phyloP scores from a whole-genome alignment of 495 filamentous ascomycete genomes.

The Penicillium ochrochloron region DNA sequence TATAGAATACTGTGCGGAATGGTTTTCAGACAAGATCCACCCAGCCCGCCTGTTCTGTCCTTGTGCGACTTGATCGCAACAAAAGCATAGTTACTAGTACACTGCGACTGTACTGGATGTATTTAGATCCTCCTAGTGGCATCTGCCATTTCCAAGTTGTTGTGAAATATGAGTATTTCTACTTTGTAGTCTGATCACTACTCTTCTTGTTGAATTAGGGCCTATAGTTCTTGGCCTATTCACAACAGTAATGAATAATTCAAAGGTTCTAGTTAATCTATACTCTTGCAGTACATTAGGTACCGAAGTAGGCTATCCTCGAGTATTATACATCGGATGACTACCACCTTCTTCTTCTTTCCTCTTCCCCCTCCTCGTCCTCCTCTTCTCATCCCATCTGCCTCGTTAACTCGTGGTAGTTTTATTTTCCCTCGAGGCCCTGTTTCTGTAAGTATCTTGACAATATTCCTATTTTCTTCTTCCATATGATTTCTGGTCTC shows the following conservation, averaged over 20 bases:
- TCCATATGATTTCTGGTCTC: not conserved
- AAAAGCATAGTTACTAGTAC: not conserved
- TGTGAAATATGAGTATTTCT: not conserved
- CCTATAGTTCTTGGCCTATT: not conserved
- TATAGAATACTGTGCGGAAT: not conserved
- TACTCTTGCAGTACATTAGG: not conserved
- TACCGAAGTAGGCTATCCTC: not conserved
- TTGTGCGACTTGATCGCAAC: not conserved
- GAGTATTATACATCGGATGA: conserved; percentile 4
- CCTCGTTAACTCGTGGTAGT: conserved; percentile 51
- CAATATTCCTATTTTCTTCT: not conserved
- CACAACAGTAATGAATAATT: not conserved
- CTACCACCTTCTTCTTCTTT: conserved; percentile 14
- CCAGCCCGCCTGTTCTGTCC: not conserved
- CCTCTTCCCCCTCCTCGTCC: conserved; percentile 28
- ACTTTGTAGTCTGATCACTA: not conserved
- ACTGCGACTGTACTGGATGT: not conserved
- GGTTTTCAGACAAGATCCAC: not conserved
- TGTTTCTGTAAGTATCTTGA: conserved; percentile 34
- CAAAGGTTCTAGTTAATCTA: not conserved
- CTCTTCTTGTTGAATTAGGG: not conserved
- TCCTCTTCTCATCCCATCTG: conserved; percentile 27
- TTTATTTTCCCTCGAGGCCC: conserved; percentile 20
- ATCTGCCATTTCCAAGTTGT: not conserved
- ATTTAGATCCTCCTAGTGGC: not conserved